A percentile compares a stretch with the other conserved stretches of the same genome.
Conservation (phyloP, 2,329 filamentous ascomycete species). For the Lachnellula occidentalis region DNA sequence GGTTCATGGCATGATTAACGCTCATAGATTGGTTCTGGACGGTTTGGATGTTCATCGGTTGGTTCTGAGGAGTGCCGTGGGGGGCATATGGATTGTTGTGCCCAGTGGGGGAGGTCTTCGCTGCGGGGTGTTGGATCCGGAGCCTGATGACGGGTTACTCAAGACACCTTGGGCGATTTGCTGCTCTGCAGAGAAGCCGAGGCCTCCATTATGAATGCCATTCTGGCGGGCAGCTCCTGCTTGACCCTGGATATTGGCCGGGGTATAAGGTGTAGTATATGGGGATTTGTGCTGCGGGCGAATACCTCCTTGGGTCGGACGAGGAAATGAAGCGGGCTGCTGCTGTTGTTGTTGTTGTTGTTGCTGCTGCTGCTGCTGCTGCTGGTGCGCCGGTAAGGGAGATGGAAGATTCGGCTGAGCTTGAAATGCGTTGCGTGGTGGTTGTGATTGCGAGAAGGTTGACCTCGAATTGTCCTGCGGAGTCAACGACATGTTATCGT, state of each 20-base stretch:
- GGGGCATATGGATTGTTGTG: conserved; percentile 29
- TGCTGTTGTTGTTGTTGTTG: conserved; percentile 16
- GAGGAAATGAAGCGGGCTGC: conserved; percentile 15
- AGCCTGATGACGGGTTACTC: conserved; percentile 21
- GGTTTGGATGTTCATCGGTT: conserved; percentile 11
- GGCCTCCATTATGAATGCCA: conserved; percentile 14
- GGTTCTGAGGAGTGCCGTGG: conserved; percentile 23
- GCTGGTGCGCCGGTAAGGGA: conserved; percentile 24
- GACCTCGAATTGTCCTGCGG: conserved; percentile 25
- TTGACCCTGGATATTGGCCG: conserved; percentile 19
- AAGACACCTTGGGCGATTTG: conserved; percentile 32
- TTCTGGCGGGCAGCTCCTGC: conserved; percentile 20
- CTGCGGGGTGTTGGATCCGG: conserved; percentile 26
- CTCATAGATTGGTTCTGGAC: conserved; percentile 22
- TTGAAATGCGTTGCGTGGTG: conserved; percentile 22
- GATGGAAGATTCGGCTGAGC: conserved; percentile 20
- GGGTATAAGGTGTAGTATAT: conserved; percentile 28
- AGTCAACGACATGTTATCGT: conserved; percentile 26
- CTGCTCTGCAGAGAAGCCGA: conserved; percentile 28
- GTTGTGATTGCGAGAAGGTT: conserved; percentile 19
- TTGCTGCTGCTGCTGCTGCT: conserved; percentile 15
- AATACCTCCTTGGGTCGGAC: conserved; percentile 23
- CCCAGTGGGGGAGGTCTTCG: conserved; percentile 29
- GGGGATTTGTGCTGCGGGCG: conserved; percentile 27
- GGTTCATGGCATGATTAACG: conserved; percentile 28